Base-by-base conservation (phyloP, 352 stramenopile species). In the Phytophthora cactorum region DNA sequence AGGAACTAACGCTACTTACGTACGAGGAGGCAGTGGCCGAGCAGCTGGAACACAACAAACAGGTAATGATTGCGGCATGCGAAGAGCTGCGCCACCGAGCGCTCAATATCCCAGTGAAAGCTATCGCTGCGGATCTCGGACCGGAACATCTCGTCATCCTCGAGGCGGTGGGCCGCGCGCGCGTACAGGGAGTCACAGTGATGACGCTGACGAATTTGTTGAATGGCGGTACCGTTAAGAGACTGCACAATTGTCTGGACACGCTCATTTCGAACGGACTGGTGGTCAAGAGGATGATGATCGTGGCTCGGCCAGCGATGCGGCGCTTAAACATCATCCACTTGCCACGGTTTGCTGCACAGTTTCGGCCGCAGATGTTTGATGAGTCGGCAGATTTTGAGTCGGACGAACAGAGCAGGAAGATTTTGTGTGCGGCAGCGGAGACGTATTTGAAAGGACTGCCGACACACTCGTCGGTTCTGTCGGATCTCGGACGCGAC, bases 201-300 rank as follows among this genome's bases (percentile, higher is more conserved):
- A 84, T 74, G 17, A 72, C 70, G 2, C 59, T 95, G 1, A 75
- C 63, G 2, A 57, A 68, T 3, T 47, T 84, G n/a, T 67, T 84
- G 31, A 43, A 38, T 7, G 74, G 63, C 2, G 59, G 70, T 3
- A 84, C 80, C 3, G 81, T 95, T 36, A 95, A 95, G 70, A 73
- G 82, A 38, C 59, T 92, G 60, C 86, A 95, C 70, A 93, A 85
- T 52, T 85, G 67, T 25, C 75, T 95, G 17, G 86, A 95, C 59
- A 92, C 80, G 64, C 70, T 95, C 3, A 77, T 95, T 11, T 95
- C 86, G 52, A 90, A 92, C 67, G 77, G 76, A 29, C 56, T 95
- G 27, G 83, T 95, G 36, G 80, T 93, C 41, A 95, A 95, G 74
- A 70, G 86, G 66, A 91, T 93, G 75, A 83, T 95, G 77, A 91